phyloP scores from a whole-genome alignment of 495 filamentous ascomycete genomes.

The Penicillium bialowiezense region DNA sequence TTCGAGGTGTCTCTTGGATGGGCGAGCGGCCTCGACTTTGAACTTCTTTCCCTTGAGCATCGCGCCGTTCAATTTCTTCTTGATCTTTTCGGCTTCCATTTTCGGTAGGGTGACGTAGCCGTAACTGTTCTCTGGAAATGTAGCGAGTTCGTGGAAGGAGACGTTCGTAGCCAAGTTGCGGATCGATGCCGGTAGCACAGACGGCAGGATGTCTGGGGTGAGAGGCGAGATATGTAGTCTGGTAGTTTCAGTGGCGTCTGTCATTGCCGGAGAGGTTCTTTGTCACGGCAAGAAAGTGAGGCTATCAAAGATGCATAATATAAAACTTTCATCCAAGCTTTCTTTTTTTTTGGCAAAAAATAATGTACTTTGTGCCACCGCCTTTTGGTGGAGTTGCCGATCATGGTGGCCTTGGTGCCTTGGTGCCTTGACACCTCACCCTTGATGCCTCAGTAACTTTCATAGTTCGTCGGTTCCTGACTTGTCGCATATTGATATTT shows the following conservation, averaged over 20 bases:
- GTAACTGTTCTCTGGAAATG: conserved; percentile 86
- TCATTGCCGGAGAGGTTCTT: conserved; percentile 20
- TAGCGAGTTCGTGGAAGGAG: conserved; percentile 77
- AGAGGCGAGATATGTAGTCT: conserved; percentile 88
- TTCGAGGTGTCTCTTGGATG: conserved; percentile 47
- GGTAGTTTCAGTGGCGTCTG: conserved; percentile 36
- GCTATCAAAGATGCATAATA: neutral
- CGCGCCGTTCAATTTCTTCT: conserved; percentile 88
- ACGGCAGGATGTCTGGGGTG: conserved; percentile 63
- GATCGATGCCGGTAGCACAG: conserved; percentile 65
- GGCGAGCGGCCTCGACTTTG: conserved; percentile 72
- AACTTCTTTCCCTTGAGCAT: conserved; percentile 84
- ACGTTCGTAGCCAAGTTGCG: conserved; percentile 69
- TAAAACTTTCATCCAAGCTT: neutral
- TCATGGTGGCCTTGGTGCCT: neutral
- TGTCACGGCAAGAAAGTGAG: neutral
- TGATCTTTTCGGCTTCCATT: conserved; percentile 81
- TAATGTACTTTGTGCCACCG: conserved; percentile 7
- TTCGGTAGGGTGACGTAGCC: conserved; percentile 80
- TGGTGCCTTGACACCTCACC: neutral
- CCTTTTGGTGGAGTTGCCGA: neutral
- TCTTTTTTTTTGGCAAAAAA: conserved; percentile 10
- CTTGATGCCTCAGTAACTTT: too few species aligned
- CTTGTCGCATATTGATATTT: too few species aligned
- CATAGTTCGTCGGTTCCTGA: too few species aligned